Base-by-base conservation (phyloP, 139 green algal genomes). In the Chlamydomonas eustigma region DNA sequence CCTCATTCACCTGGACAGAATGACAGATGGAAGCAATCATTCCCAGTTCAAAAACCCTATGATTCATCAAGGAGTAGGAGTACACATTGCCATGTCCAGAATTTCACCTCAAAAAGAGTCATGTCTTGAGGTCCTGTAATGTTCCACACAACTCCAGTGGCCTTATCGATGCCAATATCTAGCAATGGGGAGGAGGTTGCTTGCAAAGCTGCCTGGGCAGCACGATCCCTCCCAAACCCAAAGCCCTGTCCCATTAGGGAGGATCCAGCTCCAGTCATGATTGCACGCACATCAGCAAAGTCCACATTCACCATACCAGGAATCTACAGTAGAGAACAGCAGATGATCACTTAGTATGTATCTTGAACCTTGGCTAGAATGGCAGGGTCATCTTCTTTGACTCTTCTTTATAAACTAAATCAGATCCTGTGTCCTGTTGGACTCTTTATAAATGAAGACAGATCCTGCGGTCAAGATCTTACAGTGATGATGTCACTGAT, bases 101-200 rank as follows among this genome's bases (percentile, higher is more conserved):
- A 58, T 58, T 58, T 38, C 58, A 90, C 91, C 89, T 98, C 94
- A 50, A 87, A 89, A 44, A 97, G 84, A 0, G 88, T 96, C 79
- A 97, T 87, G 82, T 97, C 92, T 1, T 74, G 70, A 5, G 91
- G 90, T 0, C 94, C 94, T 2, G 94, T 97, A 85, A 98, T 97
- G 89, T 98, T 98, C 91, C 93, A 98, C 52, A 98, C 94, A 39
- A 98, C 95, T 77, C 95, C 95, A 0, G 94, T 98, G 2, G 95
- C 95, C 36, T 90, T 87, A 32, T 96, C 89, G 68, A 98, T 97
- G 77, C 93, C 90, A 5, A 94, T 71, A 44, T 98, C 94, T 71
- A 98, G 84, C 69, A 97, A 87, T 35, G 94, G 93, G 1, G 87
- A 94, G 25, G 85, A 88, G 70, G 94, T 95, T 37, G 94, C 94